These are phyloP conservation scores for Dendrothele bispora DNA, from an alignment of 768 basidiomycete species.

Conservation along the genomic window DNA sequence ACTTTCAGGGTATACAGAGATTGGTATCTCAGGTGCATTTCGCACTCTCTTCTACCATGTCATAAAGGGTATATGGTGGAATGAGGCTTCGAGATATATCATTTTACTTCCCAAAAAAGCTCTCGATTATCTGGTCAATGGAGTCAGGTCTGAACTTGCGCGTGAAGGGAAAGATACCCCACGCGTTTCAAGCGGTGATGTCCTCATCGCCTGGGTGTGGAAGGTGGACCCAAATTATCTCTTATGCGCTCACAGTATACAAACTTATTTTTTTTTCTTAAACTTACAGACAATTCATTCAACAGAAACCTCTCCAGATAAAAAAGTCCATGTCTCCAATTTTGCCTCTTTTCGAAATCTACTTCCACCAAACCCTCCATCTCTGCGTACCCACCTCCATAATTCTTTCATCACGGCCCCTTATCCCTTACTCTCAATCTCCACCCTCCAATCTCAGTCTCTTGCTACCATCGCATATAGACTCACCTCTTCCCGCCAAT, in stretches of 20 bases:
- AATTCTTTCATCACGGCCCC: conserved; percentile 41
- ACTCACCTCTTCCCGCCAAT: conserved; percentile 19
- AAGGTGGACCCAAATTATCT: conserved; percentile 26
- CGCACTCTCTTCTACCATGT: conserved; percentile 35
- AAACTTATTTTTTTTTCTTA: background rate
- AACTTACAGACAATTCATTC: conserved; percentile 33
- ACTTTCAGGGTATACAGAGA: conserved; percentile 21
- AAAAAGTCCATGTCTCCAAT: conserved; percentile 34
- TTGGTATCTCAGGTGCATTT: conserved; percentile 28
- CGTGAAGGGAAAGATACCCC: conserved; percentile 13
- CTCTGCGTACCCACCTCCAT: conserved; percentile 31
- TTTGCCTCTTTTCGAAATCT: conserved; percentile 36
- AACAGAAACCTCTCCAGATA: conserved; percentile 25
- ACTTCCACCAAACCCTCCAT: conserved; percentile 19
- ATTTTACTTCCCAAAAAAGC: conserved; percentile 32
- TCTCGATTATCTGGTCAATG: conserved; percentile 26
- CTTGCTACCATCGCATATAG: conserved; percentile 26
- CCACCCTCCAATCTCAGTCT: conserved; percentile 28
- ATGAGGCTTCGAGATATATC: conserved; percentile 32
- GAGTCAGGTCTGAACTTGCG: conserved; percentile 24
- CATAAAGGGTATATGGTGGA: conserved; percentile 36
- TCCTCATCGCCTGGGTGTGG: conserved; percentile 40
- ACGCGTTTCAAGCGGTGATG: conserved; percentile 34
- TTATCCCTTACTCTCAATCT: conserved; percentile 37
- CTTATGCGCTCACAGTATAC: no score